Conservation (phyloP, 2,329 filamentous ascomycete genomes). For the Nothopassalora personata region DNA sequence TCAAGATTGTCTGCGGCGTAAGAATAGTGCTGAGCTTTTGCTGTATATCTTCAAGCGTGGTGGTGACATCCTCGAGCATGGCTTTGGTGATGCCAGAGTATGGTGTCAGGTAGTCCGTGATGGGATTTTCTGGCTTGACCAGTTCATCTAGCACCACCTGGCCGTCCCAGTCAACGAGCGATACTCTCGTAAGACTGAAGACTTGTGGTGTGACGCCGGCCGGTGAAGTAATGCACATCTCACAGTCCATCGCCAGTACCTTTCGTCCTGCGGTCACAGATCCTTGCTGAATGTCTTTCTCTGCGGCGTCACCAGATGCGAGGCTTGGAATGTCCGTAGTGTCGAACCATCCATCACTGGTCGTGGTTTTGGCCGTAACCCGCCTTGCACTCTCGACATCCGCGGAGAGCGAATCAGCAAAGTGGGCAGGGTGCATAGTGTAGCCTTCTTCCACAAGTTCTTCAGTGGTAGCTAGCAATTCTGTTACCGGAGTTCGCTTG, state of each 20-base stretch:
- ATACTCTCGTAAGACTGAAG: constrained; percentile 83
- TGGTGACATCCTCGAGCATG: constrained; percentile 77
- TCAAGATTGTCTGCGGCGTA: constrained; percentile 64
- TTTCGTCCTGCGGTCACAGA: constrained; percentile 77
- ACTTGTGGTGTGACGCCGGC: constrained; percentile 50
- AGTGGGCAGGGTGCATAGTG: constrained; percentile 71
- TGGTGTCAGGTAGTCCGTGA: constrained; percentile 85
- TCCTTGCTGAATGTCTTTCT: constrained; percentile 68
- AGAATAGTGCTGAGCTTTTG: constrained; percentile 64
- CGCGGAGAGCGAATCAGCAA: constrained; percentile 33
- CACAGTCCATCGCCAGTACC: constrained; percentile 82
- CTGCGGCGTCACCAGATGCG: constrained; percentile 62
- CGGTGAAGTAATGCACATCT: constrained; percentile 84
- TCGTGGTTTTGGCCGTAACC: constrained; percentile 43
- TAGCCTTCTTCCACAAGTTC: constrained; percentile 82
- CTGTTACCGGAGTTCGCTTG: constrained; percentile 73
- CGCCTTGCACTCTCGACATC: constrained; percentile 38
- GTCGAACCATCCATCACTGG: constrained; percentile 72
- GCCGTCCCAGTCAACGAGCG: constrained; percentile 80
- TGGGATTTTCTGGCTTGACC: constrained; percentile 82
- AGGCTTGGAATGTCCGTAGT: constrained; percentile 59
- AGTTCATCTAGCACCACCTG: constrained; percentile 79
- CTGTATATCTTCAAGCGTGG: constrained; percentile 78
- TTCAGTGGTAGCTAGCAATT: constrained; percentile 65
- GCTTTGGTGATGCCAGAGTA: constrained; percentile 82